Base-by-base conservation (phyloP, 129 eudicot genomes). In the Smallanthus sonchifolius region DNA sequence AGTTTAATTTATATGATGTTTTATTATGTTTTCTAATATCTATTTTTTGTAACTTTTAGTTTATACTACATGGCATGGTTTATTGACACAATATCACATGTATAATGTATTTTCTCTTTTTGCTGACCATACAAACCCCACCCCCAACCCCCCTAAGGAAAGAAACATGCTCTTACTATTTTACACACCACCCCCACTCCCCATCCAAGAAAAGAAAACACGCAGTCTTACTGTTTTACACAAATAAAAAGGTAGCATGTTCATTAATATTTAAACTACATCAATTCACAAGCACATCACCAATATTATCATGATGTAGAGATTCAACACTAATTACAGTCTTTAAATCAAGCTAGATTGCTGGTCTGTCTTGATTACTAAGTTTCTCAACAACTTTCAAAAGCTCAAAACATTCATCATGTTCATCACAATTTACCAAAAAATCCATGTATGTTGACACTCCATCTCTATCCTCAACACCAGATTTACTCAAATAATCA, bases 361-460 rank as follows among this genome's bases (percentile, higher is more conserved):
- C 49, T 17, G 83, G 83, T 78, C 79, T 74, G 60, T 81, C 78
- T 34, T 44, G 69, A 63, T 36, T 51, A 20, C 80, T 59, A 49
- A 69, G 36, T 73, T 67, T 69, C 55, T 77, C 83, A 37, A 84
- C 57, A 28, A 80, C 62, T 37, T 54, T 35, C 10, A 84, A 39
- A 84, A 81, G 63, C 75, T 84, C 79, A 48, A 67, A 42, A 56
- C 72, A 73, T 45, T 73, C 52, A 80, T 61, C 64, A 28, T 69
- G 80, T 63, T 67, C 82, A 64, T 84, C 83, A 67, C 65, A 74
- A 67, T 69, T 30, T 44, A 77, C 72, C 79, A 84, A 56, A 36
- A 75, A 81, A 36, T 72, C 81, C 35, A 84, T 38, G 28, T 73
- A 77, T 10, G 62, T 57, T 45, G 48, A 54, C 66, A 74, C 67